Percentiles rank a stretch among this genome's conserved stretches.
These are phyloP conservation scores for Candida gigantensis DNA, from an alignment of 1,139 yeast genomes.

Conservation along the genomic window DNA sequence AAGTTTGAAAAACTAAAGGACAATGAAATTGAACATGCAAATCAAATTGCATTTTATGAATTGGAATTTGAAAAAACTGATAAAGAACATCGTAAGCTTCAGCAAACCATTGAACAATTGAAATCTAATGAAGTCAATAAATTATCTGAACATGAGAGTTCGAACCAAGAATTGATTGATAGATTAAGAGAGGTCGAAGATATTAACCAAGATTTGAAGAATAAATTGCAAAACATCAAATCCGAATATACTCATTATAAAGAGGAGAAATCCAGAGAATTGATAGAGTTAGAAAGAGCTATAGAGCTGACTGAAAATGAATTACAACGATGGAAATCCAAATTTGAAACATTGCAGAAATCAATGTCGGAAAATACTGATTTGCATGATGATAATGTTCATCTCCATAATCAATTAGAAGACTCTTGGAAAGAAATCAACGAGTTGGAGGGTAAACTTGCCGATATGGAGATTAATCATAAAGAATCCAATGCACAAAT, in stretches of 20 bases:
- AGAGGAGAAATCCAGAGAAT: not conserved
- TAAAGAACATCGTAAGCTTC: not conserved
- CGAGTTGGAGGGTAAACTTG: slow-evolving; percentile 4
- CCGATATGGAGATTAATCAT: slow-evolving; percentile 4
- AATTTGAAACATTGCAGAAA: not conserved
- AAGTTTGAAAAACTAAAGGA: not conserved
- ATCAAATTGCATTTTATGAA: not conserved
- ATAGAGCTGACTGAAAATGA: not conserved
- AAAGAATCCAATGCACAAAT: not conserved
- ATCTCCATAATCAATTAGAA: slow-evolving; percentile 2
- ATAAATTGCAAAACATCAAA: slow-evolving; percentile 3
- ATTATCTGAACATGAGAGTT: too few relatives aligned
- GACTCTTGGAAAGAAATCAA: slow-evolving; percentile 5
- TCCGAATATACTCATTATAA: not conserved
- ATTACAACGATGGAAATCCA: not conserved
- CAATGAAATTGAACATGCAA: not conserved
- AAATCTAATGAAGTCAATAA: not conserved
- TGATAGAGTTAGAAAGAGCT: slow-evolving; percentile 2
- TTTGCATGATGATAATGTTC: slow-evolving; percentile 4
- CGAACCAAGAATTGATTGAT: too few relatives aligned
- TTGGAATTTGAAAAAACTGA: not conserved
- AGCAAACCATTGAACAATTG: not conserved
- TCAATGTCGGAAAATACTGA: not conserved
- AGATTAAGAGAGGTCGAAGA: slow-evolving; percentile 1
- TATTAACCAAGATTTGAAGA: slow-evolving; percentile 1